Conservation (phyloP, 1,284 basidiomycete species). For the Puccinia polysora region DNA sequence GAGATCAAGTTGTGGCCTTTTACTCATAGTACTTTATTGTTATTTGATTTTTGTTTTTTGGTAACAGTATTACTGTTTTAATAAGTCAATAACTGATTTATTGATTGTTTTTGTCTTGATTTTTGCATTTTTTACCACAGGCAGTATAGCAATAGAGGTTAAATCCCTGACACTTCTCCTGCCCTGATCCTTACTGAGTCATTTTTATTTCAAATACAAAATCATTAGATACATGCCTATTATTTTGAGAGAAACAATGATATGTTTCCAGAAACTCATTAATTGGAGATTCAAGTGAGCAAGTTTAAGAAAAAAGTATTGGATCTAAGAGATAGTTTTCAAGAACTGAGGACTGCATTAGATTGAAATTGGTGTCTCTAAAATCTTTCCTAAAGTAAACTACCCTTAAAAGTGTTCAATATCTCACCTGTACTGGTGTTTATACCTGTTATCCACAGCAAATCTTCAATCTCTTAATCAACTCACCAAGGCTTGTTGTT, state of each 20-base stretch:
- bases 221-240: slow-evolving; percentile 93
- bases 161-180: no score
- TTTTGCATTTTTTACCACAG: no score
- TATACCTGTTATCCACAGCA: slow-evolving; percentile 54
- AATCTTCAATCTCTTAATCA: slow-evolving; percentile 77
- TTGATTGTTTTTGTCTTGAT: no score
- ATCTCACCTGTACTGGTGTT: slow-evolving; percentile 63
- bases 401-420: slow-evolving; percentile 56
- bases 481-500: slow-evolving; percentile 54
- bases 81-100: no score
- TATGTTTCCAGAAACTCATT: slow-evolving; percentile 93
- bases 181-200: slow-evolving; percentile 62
- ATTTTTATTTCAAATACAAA: slow-evolving; percentile 97
- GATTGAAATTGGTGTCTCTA: not conserved
- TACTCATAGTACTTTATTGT: no score
- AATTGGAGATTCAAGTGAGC: slow-evolving; percentile 87
- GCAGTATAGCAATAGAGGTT: no score
- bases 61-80: no score
- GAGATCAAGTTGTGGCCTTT: no score
- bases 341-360: slow-evolving; percentile 44
- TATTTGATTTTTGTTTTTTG: no score
- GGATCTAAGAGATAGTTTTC: slow-evolving; percentile 71
- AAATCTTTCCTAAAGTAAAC: slow-evolving; percentile 15
- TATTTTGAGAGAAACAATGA: slow-evolving; percentile 99
- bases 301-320: slow-evolving; percentile 87